These are phyloP conservation scores for Myriosclerotinia curreyana DNA, from an alignment of 2,329 filamentous ascomycete genomes.

Conservation along the genomic window DNA sequence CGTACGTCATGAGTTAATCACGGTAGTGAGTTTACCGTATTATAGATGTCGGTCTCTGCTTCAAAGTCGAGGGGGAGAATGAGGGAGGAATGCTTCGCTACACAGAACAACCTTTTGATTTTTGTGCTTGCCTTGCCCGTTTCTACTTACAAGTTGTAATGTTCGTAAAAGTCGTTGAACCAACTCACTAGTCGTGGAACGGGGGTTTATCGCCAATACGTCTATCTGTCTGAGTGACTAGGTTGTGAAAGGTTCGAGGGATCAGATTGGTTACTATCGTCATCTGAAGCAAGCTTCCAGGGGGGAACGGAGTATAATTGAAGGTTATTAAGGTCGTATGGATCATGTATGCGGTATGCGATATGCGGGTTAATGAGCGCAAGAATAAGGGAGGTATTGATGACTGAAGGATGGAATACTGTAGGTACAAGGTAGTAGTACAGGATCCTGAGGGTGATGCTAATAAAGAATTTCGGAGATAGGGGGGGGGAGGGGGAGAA, in stretches of 20 bases:
- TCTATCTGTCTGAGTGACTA: background rate
- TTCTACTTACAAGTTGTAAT: background rate
- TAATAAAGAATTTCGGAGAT: constrained; percentile 5
- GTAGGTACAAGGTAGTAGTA: constrained; percentile 9
- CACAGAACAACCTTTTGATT: background rate
- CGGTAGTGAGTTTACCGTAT: background rate
- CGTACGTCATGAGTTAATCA: background rate
- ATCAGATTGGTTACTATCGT: constrained; percentile 13
- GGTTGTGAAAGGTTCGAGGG: background rate
- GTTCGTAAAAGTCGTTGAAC: constrained; percentile 8
- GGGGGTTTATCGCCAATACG: background rate
- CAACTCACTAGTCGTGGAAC: background rate
- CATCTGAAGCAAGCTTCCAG: constrained; percentile 10
- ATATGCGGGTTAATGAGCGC: constrained; percentile 5
- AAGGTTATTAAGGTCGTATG: constrained; percentile 4
- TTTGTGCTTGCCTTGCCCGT: background rate
- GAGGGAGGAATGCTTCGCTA: background rate
- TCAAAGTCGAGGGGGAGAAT: background rate
- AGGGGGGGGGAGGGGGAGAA: background rate
- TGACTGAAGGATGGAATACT: constrained; percentile 8
- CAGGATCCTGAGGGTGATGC: constrained; percentile 11
- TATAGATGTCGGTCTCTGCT: background rate
- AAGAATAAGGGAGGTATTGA: constrained; percentile 6
- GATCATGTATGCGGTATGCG: background rate
- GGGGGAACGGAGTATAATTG: background rate